Evolutionary conservation across 1,139 yeast genomes (phyloP), one percentile per base, ranked within the genome.

Genomic region (Debaryomyces sp.): DNA sequence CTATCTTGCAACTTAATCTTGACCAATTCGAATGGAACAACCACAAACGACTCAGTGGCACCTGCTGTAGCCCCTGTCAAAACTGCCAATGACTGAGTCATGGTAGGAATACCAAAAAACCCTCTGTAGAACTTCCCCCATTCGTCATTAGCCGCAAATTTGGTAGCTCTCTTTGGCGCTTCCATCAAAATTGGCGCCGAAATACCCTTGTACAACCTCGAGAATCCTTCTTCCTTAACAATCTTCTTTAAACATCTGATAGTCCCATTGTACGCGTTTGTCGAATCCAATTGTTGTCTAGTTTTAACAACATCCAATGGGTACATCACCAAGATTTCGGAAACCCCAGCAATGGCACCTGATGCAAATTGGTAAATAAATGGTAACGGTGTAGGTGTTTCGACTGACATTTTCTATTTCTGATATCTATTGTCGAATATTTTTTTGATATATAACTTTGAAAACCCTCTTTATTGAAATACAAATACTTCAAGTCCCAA

Each of bases 11-110:
- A 80, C 73, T 96, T 82, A 67, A 94, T 94, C 62, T 84, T 84
- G 54, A 85, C 77, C 67, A 94, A 81, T 71, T 94, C 99, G 63
- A 94, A 94, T 15, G 99, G 99, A 43, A 94, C 98, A 51, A 94
- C 98, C 46, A 94, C 96, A 64, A 91, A 89, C 5, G 97, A 84
- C 71, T 94, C 99, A 46, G 96, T 87, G 41, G 97, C 96, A 74
- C 99, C 99, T 13, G 99, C 98, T 52, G 96, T 89, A 34, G 98
- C 98, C 72, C 99, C 99, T 46, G 97, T 89, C 62, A 94, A 78
- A 49, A 94, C 75, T 5, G 97, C 91, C 62, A 94, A 77, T 12
- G 89, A 82, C 73, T 92, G 98, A 54, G 78, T 88, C 83, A 89
- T 81, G 56, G 80, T 71, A 23, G 77, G 68, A 45, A 87, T 80